Conservation (phyloP, 352 stramenopile genomes). For the Peronospora destructor region DNA sequence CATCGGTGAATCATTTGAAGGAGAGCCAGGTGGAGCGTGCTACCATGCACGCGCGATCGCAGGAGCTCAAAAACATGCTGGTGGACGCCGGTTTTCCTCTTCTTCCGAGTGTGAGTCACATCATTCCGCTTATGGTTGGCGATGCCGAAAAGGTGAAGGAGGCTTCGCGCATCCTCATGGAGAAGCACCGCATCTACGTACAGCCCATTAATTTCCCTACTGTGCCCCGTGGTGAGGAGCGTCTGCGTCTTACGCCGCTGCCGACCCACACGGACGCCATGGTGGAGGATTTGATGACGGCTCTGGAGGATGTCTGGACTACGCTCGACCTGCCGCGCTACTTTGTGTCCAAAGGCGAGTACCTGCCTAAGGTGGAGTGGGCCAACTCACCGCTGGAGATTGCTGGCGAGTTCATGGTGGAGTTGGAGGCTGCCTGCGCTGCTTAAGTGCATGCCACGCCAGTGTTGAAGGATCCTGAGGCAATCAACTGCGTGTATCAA, state of each 20-base stretch:
- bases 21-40: conserved; percentile 75
- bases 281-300: conserved; percentile 78
- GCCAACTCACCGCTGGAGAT: conserved; percentile 50
- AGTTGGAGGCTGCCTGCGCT: conserved; percentile 29
- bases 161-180: conserved; percentile 84
- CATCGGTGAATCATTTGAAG: conserved; percentile 80
- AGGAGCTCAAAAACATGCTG: conserved; percentile 78
- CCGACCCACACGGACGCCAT: conserved; percentile 85
- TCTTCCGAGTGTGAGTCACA: conserved; percentile 83
- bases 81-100: conserved; percentile 80
- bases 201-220: conserved; percentile 91
- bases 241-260: conserved; percentile 80
- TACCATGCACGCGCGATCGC: conserved; percentile 78
- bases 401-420: conserved; percentile 37
- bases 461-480: conserved; percentile 18
- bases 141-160: conserved; percentile 87
- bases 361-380: conserved; percentile 77
- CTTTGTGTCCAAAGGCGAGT: conserved; percentile 55
- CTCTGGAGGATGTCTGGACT: conserved; percentile 83
- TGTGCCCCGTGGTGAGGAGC: conserved; percentile 83
- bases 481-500: conserved; percentile 3
- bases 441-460: conserved; percentile 16
- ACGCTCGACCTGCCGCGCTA: conserved; percentile 70
- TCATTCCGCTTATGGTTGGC: conserved; percentile 85
- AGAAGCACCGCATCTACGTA: conserved; percentile 88